Percentiles rank a stretch among this genome's conserved stretches.
Conservation (phyloP, 495 filamentous ascomycete genomes). For the Aspergillus wentii region DNA sequence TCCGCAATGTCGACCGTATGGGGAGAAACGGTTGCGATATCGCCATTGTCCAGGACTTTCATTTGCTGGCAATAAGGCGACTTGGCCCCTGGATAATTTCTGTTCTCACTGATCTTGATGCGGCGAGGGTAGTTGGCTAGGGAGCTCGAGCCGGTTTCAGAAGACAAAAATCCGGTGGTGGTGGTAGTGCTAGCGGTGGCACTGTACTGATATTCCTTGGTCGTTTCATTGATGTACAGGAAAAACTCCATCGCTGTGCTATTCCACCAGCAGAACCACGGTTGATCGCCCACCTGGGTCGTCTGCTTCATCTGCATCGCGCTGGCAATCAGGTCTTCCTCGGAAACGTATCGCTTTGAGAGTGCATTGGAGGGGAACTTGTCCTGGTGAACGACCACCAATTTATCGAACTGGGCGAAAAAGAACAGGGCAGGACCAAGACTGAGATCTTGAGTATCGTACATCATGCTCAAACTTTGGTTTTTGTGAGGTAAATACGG, state of each 20-base stretch:
- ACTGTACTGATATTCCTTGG: constrained; percentile 29
- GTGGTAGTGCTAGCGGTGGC: constrained; percentile 20
- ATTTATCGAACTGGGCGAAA: constrained; percentile 67
- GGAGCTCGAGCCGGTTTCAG: constrained; percentile 12
- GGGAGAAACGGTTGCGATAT: constrained; percentile 36
- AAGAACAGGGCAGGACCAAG: constrained; percentile 76
- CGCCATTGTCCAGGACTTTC: constrained; percentile 50
- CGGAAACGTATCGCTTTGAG: constrained; percentile 24
- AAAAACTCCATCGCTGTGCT: constrained; percentile 74
- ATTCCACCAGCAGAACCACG: constrained; percentile 91
- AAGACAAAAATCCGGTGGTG: constrained; percentile 11
- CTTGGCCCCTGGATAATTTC: constrained; percentile 38
- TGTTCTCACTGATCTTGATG: constrained; percentile 76
- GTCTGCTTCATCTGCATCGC: constrained; percentile 35
- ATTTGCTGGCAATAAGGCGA: constrained; percentile 69
- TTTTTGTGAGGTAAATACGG: constrained; percentile 46
- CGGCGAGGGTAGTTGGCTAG: constrained; percentile 58
- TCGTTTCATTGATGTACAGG: constrained; percentile 65
- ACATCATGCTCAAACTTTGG: constrained; percentile 54
- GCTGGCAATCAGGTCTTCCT: constrained; percentile 20
- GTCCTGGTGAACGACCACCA: constrained; percentile 65
- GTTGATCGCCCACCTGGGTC: constrained; percentile 56
- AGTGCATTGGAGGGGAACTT: constrained; percentile 30
- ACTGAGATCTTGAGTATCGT: constrained; percentile 54
- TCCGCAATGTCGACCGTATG: constrained; percentile 59